Conservation (phyloP, 257 asterid genomes). For the Vinca minor region DNA sequence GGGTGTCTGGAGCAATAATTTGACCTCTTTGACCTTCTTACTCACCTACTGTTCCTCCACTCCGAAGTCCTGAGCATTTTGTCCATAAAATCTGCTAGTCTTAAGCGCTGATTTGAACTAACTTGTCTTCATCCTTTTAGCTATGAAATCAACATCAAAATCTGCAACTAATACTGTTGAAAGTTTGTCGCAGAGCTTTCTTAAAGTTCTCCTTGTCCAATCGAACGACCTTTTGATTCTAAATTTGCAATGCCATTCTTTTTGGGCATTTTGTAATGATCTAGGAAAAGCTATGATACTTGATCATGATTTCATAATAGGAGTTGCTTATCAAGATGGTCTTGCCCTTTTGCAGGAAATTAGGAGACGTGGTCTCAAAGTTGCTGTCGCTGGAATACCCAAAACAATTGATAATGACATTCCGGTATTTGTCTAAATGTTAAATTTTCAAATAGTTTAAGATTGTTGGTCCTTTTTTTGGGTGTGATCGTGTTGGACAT, state of each 20-base stretch:
- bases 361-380: constrained; percentile 80
- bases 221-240: neutral
- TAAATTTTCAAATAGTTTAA: neutral
- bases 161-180: neutral
- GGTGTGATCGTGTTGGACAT: neutral
- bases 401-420: constrained; percentile 96
- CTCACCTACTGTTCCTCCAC: neutral
- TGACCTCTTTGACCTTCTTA: neutral
- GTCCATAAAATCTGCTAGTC: neutral
- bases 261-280: neutral
- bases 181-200: neutral
- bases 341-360: constrained; percentile 73
- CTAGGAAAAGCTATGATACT: neutral
- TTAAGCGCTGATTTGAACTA: neutral
- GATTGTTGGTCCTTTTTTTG: neutral
- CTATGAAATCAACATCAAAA: neutral
- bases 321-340: constrained; percentile 4
- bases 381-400: constrained; percentile 82
- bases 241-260: neutral
- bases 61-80: neutral
- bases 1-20: neutral
- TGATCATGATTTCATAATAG: neutral
- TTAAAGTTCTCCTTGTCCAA: neutral
- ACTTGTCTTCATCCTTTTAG: neutral
- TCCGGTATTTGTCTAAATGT: constrained; percentile 46